Conservation (phyloP, 1,284 basidiomycete genomes). For the Fereydounia khargensis region DNA sequence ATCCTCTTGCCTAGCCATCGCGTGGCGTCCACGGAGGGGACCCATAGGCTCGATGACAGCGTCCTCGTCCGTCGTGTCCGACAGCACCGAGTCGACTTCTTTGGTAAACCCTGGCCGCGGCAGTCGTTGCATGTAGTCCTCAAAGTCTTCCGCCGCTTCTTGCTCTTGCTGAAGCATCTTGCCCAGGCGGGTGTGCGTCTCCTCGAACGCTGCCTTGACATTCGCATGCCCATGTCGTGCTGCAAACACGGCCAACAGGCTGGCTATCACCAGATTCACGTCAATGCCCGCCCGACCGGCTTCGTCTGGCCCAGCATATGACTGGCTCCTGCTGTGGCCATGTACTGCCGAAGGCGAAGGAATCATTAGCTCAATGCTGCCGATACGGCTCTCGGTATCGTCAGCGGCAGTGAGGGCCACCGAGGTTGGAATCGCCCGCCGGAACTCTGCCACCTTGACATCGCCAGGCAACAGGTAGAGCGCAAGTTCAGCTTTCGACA, state of each 20-base stretch:
- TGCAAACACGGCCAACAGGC: conserved; percentile 16
- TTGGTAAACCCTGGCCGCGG: conserved; percentile 21
- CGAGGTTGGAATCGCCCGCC: conserved; percentile 11
- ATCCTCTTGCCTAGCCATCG: no score
- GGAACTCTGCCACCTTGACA: conserved; percentile 16
- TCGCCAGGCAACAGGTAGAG: conserved; percentile 11
- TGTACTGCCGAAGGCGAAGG: conserved; percentile 4
- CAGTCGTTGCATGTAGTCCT: conserved; percentile 21
- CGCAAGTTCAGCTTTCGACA: conserved; percentile 20
- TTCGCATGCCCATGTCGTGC: conserved; percentile 11
- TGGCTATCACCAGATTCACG: conserved; percentile 9
- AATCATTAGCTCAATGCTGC: no score
- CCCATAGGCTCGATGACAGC: no score
- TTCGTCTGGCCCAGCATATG: no score
- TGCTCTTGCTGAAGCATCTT: conserved; percentile 7
- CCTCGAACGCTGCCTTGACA: conserved; percentile 16
- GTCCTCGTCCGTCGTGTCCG: conserved; percentile 30
- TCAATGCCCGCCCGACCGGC: conserved; percentile 6
- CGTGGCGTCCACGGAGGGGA: no score
- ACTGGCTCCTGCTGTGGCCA: not conserved
- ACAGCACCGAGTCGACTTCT: conserved; percentile 22
- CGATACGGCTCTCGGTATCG: conserved; percentile 4
- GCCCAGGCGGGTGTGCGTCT: conserved; percentile 11
- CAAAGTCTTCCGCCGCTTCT: conserved; percentile 8
- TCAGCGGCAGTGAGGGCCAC: not conserved